phyloP scores from a whole-genome alignment of 441 rosid species.

The Jatropha podagrica region DNA sequence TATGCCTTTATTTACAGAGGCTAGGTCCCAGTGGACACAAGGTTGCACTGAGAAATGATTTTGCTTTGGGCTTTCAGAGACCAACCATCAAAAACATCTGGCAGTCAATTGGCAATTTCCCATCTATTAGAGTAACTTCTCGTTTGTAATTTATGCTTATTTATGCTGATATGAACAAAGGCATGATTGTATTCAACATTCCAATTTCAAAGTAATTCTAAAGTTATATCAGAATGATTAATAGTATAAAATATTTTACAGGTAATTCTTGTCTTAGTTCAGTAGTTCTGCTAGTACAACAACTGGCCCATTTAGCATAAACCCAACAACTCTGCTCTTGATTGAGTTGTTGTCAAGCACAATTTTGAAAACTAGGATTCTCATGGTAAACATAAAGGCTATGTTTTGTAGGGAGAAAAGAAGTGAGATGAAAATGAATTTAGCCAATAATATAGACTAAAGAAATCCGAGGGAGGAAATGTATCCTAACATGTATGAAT shows the following conservation, averaged over 20 bases:
- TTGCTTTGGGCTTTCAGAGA: not conserved
- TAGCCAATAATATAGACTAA: no score
- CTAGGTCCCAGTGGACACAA: not conserved
- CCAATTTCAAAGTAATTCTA: not conserved
- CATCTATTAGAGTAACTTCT: not conserved
- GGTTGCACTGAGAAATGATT: not conserved
- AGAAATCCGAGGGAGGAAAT: no score
- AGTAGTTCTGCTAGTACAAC: not conserved
- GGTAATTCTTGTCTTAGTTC: not conserved
- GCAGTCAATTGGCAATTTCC: not conserved
- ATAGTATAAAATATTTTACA: not conserved
- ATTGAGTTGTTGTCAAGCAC: not conserved
- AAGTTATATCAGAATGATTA: no score
- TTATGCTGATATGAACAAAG: not conserved
- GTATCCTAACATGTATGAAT: no score
- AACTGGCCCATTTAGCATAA: not conserved
- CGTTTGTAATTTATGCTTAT: not conserved
- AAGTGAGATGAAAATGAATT: no score
- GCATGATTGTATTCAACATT: not conserved
- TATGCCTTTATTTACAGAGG: no score
- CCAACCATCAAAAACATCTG: not conserved
- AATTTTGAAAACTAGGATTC: conserved; percentile 1
- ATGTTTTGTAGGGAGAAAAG: no score
- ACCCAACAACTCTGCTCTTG: not conserved
- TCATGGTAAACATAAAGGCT: not conserved